These are phyloP conservation scores for Trichoderma gracile DNA, from an alignment of 2,329 filamentous ascomycete species.

Conservation along the genomic window DNA sequence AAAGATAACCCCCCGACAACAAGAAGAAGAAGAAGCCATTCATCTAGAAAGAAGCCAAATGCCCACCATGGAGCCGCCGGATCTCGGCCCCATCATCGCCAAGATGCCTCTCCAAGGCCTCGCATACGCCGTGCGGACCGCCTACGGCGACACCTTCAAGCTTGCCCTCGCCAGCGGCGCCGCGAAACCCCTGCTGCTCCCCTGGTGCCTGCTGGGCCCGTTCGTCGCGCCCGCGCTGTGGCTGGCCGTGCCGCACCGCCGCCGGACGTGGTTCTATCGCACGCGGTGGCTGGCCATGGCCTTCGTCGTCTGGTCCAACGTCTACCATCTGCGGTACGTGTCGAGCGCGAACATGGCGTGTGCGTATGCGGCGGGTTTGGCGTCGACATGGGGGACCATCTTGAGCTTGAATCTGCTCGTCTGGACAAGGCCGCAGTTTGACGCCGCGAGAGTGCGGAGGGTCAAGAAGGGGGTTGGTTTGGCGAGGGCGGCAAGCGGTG, in stretches of 20 bases:
- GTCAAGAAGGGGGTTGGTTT: background rate
- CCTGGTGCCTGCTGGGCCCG: conserved; percentile 50
- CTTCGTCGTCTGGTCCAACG: conserved; percentile 46
- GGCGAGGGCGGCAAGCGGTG: background rate
- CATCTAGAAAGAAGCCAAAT: background rate
- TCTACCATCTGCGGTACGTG: conserved; percentile 43
- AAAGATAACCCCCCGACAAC: no score
- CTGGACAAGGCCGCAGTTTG: conserved; percentile 57
- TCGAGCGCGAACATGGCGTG: conserved; percentile 55
- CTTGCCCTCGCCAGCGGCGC: conserved; percentile 42
- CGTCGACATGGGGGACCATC: conserved; percentile 53
- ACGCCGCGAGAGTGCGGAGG: conserved; percentile 53
- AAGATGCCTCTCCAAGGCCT: conserved; percentile 28
- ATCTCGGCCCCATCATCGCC: conserved; percentile 1
- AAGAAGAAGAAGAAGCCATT: no score
- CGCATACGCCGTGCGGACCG: conserved; percentile 34
- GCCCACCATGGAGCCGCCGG: background rate
- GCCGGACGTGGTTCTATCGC: conserved; percentile 52
- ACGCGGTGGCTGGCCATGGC: conserved; percentile 52
- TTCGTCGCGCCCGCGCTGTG: conserved; percentile 55
- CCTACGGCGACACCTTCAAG: conserved; percentile 43
- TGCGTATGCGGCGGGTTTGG: conserved; percentile 53
- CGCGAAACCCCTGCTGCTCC: conserved; percentile 53
- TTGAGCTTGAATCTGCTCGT: conserved; percentile 52
- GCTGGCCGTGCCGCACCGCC: conserved; percentile 56